Base-by-base conservation (phyloP, 148 eudicot genomes). In the Camellia lanceoleosa region DNA sequence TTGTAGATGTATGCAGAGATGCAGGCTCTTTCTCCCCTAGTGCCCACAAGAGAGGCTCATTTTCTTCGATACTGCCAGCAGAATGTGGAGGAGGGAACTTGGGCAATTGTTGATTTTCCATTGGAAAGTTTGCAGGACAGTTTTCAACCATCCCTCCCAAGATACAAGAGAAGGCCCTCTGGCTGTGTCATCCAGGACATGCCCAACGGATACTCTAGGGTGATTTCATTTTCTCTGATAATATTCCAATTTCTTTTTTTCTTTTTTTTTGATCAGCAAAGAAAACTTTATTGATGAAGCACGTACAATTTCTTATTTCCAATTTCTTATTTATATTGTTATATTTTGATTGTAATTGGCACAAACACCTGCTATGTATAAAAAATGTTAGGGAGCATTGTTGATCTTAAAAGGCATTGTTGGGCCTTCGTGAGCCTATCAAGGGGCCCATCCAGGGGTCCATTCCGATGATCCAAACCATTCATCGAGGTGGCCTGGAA, bases 181-280 rank as follows among this genome's bases (percentile, higher is more conserved):
- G 99, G 99, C 4, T 97, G 98, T 87, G 76, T 97, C 81, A 91
- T 97, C 80, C 95, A 94, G 85, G 99, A 97, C 85, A 92, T 94
- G 99, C 98, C 99, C 47, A 97, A 97, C 82, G 99, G 99, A 18
- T 97, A 94, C 86, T 97, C 99, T 0, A 91, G 88, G 93, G 99
- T 97, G 82, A 77, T 55, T n/a, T 65, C n/a, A 30, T 30, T 30
- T 30, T 30, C 38, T 30, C n/a, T 43, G 3, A 3, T 1, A 60
- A 3, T 15, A 44, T 44, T 11, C 74, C 56, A 46, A 46, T n/a
- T n/a, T n/a, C n/a, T n/a, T n/a, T n/a, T n/a, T n/a, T n/a, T n/a
- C n/a, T n/a, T n/a, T n/a, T n/a, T n/a, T n/a, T n/a, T n/a, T n/a
- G n/a, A n/a, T n/a, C n/a, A n/a, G n/a, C n/a, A n/a, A n/a, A n/a